These are phyloP conservation scores for Cystobasidiaceae sp. DNA, from an alignment of 1,284 basidiomycete genomes.

Conservation along the genomic window DNA sequence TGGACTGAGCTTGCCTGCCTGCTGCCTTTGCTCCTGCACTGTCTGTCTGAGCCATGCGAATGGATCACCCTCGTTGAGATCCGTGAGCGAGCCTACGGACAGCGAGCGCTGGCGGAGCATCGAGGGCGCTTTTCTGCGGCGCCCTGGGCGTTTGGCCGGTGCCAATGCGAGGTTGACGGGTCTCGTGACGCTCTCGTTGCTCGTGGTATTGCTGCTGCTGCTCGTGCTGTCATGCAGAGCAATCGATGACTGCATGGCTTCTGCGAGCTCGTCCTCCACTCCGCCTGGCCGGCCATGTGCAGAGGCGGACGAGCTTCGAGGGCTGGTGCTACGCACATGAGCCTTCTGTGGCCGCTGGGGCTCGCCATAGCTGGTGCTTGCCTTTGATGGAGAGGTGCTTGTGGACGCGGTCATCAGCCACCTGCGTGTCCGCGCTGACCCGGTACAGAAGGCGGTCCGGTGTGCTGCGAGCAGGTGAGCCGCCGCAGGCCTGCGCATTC, in stretches of 20 bases:
- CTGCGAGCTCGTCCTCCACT: conserved; percentile 18
- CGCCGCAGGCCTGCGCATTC: no score
- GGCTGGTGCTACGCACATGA: no score
- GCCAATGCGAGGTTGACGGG: conserved; percentile 5
- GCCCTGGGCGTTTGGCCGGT: neutral
- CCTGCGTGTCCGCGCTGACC: no score
- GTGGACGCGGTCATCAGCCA: no score
- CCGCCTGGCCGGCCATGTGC: no score
- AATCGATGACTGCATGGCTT: conserved; percentile 17
- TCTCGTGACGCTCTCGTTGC: neutral
- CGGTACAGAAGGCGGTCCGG: no score
- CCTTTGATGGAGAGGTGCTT: no score
- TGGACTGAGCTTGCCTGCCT: neutral
- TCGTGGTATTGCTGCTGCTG: neutral
- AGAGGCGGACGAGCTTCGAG: no score
- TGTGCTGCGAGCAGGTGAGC: no score
- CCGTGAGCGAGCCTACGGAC: neutral
- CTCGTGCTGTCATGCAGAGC: neutral
- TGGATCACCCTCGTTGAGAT: conserved; percentile 4
- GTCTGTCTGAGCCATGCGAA: conserved; percentile 30
- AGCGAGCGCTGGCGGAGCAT: conserved; percentile 8
- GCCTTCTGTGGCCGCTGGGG: conserved; percentile 8
- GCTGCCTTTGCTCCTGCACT: conserved; percentile 24
- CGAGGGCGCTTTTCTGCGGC: neutral
- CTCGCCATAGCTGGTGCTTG: no score